Base-by-base conservation (phyloP, 2,329 filamentous ascomycete species). In the Fusarium sp. region DNA sequence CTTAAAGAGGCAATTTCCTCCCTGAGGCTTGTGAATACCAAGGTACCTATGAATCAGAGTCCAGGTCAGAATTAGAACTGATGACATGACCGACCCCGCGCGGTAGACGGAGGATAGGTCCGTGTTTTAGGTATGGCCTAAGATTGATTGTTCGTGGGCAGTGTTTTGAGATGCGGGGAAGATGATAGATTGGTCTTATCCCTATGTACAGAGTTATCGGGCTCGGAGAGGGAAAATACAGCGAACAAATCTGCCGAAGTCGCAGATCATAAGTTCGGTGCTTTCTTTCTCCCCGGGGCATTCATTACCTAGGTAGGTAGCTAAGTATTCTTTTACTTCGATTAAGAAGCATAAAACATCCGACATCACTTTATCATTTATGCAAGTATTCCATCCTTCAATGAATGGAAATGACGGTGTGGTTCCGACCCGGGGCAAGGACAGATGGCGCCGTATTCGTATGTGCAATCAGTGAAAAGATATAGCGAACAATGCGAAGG, bases 1-100 rank as follows among this genome's bases (percentile, higher is more conserved):
- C 73, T 71, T 30, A 62, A 72, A 67, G 54, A 43, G 73, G 69
- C 49, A 73, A 75, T 73, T 75, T 57, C 61, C 67, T 58, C 62
- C 64, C 61, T 64, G 8, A 8, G 52, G 38, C 29, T 58, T 56
- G 32, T 34, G 16, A 49, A n/a, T 20, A 34, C 30, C 15, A 32
- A 34, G 30, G 30, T 34, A 16, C 30, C 16, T 34, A 34, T 18
- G 32, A 18, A 34, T 34, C 32, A 34, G 34, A 38, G 34, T 38
- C 34, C 18, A 38, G 10, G 18, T 38, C 34, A n/a, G 32, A 41
- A 52, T 15, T 38, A 18, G 56, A 62, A 56, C 63, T 46, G 64
- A 62, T 46, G 62, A 67, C 46, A 62, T 58, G 41, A 24, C 29
- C 54, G 38, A 58, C 65, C 53, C 65, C 59, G 45, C 60, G 64